phyloP scores from a whole-genome alignment of 192 early-diverging fungal genomes.

The Coemansia sp. region DNA sequence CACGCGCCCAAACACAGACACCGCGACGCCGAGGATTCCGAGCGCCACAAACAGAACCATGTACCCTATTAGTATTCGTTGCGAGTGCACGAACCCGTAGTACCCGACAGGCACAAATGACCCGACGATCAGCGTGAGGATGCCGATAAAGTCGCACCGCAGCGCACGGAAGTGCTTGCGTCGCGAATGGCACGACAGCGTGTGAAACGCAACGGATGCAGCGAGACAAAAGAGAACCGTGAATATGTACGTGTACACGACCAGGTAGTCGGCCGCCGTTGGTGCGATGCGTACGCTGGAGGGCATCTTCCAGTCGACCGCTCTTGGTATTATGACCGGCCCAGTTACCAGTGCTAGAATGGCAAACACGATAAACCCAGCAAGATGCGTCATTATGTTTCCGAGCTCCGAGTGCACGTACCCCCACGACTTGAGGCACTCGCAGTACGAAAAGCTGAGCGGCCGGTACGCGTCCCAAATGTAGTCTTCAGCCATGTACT shows the following conservation, averaged over 20 bases:
- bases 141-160: constrained; percentile 91
- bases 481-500: constrained; percentile 76
- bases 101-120: constrained; percentile 54
- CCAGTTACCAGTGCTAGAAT: constrained; percentile 54
- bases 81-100: constrained; percentile 60
- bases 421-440: constrained; percentile 71
- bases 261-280: constrained; percentile 59
- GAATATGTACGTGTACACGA: constrained; percentile 73
- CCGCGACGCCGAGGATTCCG: constrained; percentile 65
- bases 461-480: constrained; percentile 80
- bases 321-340: constrained; percentile 31
- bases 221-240: constrained; percentile 79
- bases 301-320: neutral
- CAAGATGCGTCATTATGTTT: constrained; percentile 84
- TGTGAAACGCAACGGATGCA: constrained; percentile 78
- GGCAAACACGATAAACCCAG: constrained; percentile 65
- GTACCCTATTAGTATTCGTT: constrained; percentile 58
- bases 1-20: constrained; percentile 63
- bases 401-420: constrained; percentile 92
- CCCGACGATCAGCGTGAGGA: constrained; percentile 74
- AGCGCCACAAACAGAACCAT: constrained; percentile 61
- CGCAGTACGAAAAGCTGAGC: constrained; percentile 65
- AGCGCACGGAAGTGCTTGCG: constrained; percentile 41
- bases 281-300: constrained; percentile 18
- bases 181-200: constrained; percentile 79